A percentile compares a stretch with the other conserved stretches of the same genome.
phyloP scores from a whole-genome alignment of 1,284 basidiomycete genomes.

The Fomitopsis palustris region DNA sequence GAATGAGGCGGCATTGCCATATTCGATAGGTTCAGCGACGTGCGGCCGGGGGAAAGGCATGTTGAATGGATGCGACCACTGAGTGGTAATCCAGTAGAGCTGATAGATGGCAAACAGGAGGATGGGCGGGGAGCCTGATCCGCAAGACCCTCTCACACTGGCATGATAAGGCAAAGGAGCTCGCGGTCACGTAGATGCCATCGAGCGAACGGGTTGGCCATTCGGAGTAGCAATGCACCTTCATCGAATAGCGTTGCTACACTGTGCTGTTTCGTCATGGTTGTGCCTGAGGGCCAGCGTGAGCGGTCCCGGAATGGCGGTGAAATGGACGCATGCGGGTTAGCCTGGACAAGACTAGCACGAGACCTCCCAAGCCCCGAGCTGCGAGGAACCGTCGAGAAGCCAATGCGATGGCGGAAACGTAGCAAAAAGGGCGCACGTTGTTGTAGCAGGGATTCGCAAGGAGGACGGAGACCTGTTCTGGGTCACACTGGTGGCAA shows the following conservation, averaged over 20 bases:
- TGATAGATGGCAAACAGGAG: not conserved
- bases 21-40: constrained; percentile 43
- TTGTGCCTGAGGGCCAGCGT: not conserved
- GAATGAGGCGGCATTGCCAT: constrained; percentile 52
- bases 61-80: not conserved
- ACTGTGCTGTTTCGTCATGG: not conserved
- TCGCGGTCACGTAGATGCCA: not conserved
- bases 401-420: not conserved
- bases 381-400: not conserved
- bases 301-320: not conserved
- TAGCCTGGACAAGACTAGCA: not conserved
- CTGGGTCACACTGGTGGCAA: not conserved
- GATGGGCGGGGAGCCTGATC: not conserved
- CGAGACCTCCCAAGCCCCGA: not conserved
- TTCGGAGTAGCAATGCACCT: not conserved
- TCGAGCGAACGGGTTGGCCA: not conserved
- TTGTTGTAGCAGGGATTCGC: not conserved
- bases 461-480: not conserved
- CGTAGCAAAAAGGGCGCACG: not conserved
- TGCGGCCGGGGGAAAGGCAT: constrained; percentile 42
- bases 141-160: not conserved
- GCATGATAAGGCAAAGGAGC: not conserved
- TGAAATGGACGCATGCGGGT: not conserved
- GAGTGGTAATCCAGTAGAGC: not conserved
- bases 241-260: not conserved